These are phyloP conservation scores for Ceratocystis lukuohia DNA, from an alignment of 2,329 filamentous ascomycete species.

Conservation along the genomic window DNA sequence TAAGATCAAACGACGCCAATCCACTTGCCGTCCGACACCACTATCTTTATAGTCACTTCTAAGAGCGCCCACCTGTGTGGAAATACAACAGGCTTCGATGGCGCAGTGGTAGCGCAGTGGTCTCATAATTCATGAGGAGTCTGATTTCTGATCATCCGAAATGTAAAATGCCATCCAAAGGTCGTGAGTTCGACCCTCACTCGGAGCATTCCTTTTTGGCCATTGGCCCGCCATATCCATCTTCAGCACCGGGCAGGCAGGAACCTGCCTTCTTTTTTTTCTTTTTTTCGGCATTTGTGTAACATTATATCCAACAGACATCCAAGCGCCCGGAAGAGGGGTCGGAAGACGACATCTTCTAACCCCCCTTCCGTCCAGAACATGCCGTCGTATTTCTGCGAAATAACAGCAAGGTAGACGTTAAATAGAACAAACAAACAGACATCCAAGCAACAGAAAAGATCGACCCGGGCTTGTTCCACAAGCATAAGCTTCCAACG, in stretches of 20 bases:
- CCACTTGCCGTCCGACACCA: neutral
- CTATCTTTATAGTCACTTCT: neutral
- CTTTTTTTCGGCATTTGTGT: neutral
- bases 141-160: conserved; percentile 13
- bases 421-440: too few species aligned
- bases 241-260: conserved; percentile 10
- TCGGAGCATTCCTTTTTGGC: conserved; percentile 17
- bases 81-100: conserved; percentile 19
- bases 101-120: conserved; percentile 19
- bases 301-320: too few species aligned
- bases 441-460: too few species aligned
- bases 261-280: conserved; percentile 8
- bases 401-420: too few species aligned
- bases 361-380: too few species aligned
- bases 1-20: too few species aligned
- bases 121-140: conserved; percentile 19
- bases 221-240: conserved; percentile 16
- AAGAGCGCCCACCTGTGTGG: neutral
- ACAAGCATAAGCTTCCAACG: too few species aligned
- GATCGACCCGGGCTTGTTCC: too few species aligned
- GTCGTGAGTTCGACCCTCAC: conserved; percentile 21
- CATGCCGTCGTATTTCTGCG: too few species aligned
- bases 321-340: too few species aligned
- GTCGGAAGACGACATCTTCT: too few species aligned
- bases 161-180: conserved; percentile 20